Evolutionary conservation across 176 grass and related monocot species (phyloP).

Genomic region (Ampelocalamus luodianensis): DNA sequence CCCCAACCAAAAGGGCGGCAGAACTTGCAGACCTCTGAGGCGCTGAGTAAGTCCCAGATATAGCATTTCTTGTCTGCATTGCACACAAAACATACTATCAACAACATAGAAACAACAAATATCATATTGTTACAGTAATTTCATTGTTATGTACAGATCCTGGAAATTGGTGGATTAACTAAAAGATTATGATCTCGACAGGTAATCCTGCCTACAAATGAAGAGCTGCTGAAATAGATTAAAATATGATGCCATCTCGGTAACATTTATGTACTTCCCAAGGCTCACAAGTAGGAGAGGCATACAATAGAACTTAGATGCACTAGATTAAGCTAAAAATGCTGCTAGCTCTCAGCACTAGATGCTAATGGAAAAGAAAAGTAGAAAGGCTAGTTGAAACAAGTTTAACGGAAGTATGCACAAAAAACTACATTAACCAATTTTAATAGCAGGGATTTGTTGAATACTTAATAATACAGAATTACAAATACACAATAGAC

Average conservation of each 20-base stretch:
- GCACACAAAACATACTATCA: slow-evolving; percentile 43
- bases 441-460: neutral
- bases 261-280: slow-evolving; percentile 14
- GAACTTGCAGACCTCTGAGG: slow-evolving; percentile 98
- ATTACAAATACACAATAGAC: slow-evolving; percentile 15
- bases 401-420: slow-evolving; percentile 26
- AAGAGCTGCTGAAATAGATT: slow-evolving; percentile 1
- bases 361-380: slow-evolving; percentile 35
- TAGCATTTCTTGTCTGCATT: slow-evolving; percentile 92
- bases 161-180: slow-evolving; percentile 19
- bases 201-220: neutral
- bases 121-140: slow-evolving; percentile 4
- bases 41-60: slow-evolving; percentile 96
- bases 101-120: slow-evolving; percentile 36
- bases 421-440: slow-evolving; percentile 5
- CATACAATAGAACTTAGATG: slow-evolving; percentile 12
- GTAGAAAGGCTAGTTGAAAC: neutral
- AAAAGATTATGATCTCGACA: neutral
- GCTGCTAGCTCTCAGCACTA: slow-evolving; percentile 29
- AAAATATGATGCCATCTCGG: neutral
- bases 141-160: slow-evolving; percentile 22
- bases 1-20: slow-evolving; percentile 97
- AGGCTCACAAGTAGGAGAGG: slow-evolving; percentile 9
- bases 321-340: slow-evolving; percentile 24
- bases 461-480: slow-evolving; percentile 40